Evolutionary conservation across 176 grass and related monocot genomes (phyloP), one percentile per base, ranked within the genome.

Genomic region (Oropetium thomaeum): DNA sequence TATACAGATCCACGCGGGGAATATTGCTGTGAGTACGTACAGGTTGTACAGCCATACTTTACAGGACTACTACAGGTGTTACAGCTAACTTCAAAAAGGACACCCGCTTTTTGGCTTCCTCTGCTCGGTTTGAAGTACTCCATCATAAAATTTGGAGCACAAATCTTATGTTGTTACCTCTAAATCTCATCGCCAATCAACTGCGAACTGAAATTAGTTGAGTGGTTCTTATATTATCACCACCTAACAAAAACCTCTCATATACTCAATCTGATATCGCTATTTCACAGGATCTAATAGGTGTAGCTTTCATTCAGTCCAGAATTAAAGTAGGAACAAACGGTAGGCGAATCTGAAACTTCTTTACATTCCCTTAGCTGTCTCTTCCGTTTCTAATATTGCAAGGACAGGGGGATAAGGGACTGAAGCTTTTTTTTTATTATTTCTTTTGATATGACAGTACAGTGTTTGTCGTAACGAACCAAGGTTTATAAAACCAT

Each of bases 371-470:
- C 22, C 13, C 35, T 65, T 35, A 79, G 54, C 77, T 70, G 55
- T 68, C 63, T 29, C 66, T 19, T 28, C 34, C 68, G 41, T 75
- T 40, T 53, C 62, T 19, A 42, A 74, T 74, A 23, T 38, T 62
- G 43, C 25, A 62, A 19, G 22, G 65, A 74, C 22, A 43, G 64
- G 58, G 3, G 54, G 53, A 20, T 15, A 9, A 5, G 7, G 52
- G 32, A 14, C 5, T n/a, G 38, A 61, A 70, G 71, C 65, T 76
- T n/a, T n/a, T n/a, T n/a, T n/a, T n/a, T n/a, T n/a, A n/a, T n/a
- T n/a, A n/a, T n/a, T n/a, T 75, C 84, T 81, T 86, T 64, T 14
- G 58, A 71, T 30, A 71, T 71, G 58, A 31, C 37, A 87, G 75
- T 87, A 52, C 75, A n/a, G n/a, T 76, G 65, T 70, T 16, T 70